Evolutionary conservation across 352 stramenopile species (phyloP).

Genomic region (Phytophthora capsici): DNA sequence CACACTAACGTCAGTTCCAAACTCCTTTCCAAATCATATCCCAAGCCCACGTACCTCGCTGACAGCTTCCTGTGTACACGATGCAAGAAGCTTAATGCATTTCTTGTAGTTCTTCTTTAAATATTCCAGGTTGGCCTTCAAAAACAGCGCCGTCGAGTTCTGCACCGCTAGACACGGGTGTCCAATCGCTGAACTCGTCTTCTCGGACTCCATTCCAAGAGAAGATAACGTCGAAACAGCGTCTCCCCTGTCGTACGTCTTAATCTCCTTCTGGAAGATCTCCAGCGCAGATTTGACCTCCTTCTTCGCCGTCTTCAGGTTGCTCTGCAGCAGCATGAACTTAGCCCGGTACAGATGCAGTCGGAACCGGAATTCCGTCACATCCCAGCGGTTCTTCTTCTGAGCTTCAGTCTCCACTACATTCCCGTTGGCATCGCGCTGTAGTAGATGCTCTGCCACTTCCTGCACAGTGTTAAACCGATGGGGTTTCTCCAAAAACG

Average conservation of each 20-base stretch:
- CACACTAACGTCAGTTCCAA: constrained; percentile 4
- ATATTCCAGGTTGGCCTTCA: constrained; percentile 95
- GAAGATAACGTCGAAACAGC: constrained; percentile 14
- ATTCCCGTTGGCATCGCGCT: constrained; percentile 41
- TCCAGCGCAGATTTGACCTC: constrained; percentile 93
- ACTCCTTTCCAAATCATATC: not conserved
- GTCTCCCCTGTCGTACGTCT: constrained; percentile 40
- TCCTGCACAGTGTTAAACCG: constrained; percentile 84
- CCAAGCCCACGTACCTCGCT: constrained; percentile 57
- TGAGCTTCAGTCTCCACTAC: constrained; percentile 56
- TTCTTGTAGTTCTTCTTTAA: constrained; percentile 95
- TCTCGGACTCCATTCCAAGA: constrained; percentile 58
- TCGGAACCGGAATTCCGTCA: constrained; percentile 91
- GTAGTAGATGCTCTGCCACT: constrained; percentile 43
- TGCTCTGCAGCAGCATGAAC: constrained; percentile 87
- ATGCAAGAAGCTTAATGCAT: constrained; percentile 93
- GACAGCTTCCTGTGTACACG: constrained; percentile 84
- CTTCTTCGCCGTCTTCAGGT: constrained; percentile 92
- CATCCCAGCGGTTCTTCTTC: constrained; percentile 64
- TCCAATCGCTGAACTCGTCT: constrained; percentile 76
- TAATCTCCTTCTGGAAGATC: constrained; percentile 94
- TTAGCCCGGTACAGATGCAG: constrained; percentile 94
- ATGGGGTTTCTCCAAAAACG: constrained; percentile 92
- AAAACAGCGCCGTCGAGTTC: constrained; percentile 90
- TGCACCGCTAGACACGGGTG: constrained; percentile 84